Evolutionary conservation across 2,329 filamentous ascomycete genomes (phyloP).

Genomic region (Neurospora crassa): DNA sequence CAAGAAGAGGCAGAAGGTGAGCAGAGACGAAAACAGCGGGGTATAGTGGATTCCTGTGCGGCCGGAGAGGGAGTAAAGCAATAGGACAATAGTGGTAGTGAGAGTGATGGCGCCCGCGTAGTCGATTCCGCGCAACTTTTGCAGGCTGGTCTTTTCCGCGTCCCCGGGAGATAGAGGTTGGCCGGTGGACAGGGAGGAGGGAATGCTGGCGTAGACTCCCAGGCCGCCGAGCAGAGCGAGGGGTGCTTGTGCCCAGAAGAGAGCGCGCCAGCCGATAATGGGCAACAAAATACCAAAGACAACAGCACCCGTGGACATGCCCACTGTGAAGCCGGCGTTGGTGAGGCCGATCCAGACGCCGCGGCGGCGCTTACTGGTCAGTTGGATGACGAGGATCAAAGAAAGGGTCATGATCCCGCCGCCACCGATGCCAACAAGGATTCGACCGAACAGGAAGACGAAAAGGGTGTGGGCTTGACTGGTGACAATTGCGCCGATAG

Average conservation of each 20-base stretch:
- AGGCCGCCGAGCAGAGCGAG: conserved; percentile 51
- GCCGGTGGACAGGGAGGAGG: conserved; percentile 23
- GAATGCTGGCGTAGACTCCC: conserved; percentile 56
- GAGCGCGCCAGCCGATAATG: conserved; percentile 58
- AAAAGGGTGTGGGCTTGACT: conserved; percentile 48
- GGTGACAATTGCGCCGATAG: conserved; percentile 55
- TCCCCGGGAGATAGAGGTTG: conserved; percentile 16
- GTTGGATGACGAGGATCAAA: conserved; percentile 67
- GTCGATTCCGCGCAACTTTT: conserved; percentile 59
- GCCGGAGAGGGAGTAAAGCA: conserved; percentile 60
- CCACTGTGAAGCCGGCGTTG: conserved; percentile 43
- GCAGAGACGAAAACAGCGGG: conserved; percentile 50
- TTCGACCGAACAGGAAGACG: conserved; percentile 59
- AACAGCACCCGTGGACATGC: conserved; percentile 23
- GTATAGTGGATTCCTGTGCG: conserved; percentile 44
- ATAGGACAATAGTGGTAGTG: conserved; percentile 54
- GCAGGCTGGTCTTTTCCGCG: conserved; percentile 28
- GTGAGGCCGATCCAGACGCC: conserved; percentile 66
- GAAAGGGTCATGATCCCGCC: conserved; percentile 65
- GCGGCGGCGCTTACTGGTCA: conserved; percentile 55
- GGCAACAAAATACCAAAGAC: conserved; percentile 23
- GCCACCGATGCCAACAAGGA: conserved; percentile 57
- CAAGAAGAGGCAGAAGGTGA: conserved; percentile 42
- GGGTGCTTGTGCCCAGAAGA: conserved; percentile 67
- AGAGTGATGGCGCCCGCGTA: conserved; percentile 63